Evolutionary conservation across 345 rosid species (phyloP).

Genomic region (Camelina neglecta): DNA sequence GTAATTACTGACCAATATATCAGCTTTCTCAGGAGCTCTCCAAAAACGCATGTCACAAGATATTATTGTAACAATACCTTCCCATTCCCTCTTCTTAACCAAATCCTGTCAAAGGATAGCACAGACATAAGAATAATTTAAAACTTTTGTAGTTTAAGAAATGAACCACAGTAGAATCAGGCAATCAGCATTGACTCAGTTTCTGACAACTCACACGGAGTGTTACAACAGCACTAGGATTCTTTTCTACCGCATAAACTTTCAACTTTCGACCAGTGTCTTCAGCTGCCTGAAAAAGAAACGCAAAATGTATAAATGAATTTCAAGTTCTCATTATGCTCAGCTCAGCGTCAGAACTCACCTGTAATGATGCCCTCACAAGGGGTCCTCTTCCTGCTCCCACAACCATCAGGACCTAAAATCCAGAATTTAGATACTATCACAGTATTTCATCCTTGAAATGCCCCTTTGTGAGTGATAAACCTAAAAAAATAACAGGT

Average conservation of each 20-base stretch:
- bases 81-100: slow-evolving; percentile 55
- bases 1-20: slow-evolving; percentile 69
- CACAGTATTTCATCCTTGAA: neutral
- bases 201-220: slow-evolving; percentile 67
- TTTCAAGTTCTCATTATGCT: slow-evolving; percentile 20
- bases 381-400: slow-evolving; percentile 97
- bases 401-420: slow-evolving; percentile 85
- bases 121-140: neutral
- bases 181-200: slow-evolving; percentile 2
- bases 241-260: slow-evolving; percentile 92
- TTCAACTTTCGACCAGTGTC: slow-evolving; percentile 74
- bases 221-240: slow-evolving; percentile 83
- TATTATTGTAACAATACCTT: slow-evolving; percentile 72
- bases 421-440: neutral
- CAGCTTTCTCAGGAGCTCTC: slow-evolving; percentile 96
- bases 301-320: slow-evolving; percentile 11
- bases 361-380: slow-evolving; percentile 85
- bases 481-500: neutral
- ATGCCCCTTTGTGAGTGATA: neutral
- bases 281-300: slow-evolving; percentile 72
- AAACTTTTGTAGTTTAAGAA: slow-evolving; percentile 55
- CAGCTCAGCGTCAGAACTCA: slow-evolving; percentile 31
- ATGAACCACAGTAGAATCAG: slow-evolving; percentile 43
- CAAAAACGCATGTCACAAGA: slow-evolving; percentile 93
- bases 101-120: slow-evolving; percentile 15